Evolutionary conservation across 306 rosid species (phyloP).

Genomic region (Prinsepia uniflora): DNA sequence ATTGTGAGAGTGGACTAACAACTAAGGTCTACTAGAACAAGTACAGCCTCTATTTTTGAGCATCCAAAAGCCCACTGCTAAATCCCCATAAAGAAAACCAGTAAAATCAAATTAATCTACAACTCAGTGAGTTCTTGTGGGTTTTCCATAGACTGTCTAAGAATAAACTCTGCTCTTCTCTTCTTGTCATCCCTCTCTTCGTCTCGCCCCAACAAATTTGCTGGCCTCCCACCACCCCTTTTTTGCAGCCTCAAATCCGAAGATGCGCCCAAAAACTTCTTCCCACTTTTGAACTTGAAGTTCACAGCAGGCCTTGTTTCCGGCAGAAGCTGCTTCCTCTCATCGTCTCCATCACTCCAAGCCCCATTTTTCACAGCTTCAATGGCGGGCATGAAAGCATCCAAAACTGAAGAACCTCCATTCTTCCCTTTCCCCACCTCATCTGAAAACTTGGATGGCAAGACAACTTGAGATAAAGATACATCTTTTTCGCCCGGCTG

Average conservation of each 20-base stretch:
- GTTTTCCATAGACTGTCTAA: conserved; percentile 72
- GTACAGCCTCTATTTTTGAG: conserved; percentile 26
- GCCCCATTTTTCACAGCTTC: conserved; percentile 54
- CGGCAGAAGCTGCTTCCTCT: conserved; percentile 40
- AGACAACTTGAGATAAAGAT: conserved; percentile 40
- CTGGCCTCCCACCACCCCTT: conserved; percentile 47
- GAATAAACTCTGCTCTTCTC: conserved; percentile 84
- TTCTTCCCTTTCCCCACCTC: conserved; percentile 31
- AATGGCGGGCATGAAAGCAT: conserved; percentile 87
- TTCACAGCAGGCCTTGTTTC: conserved; percentile 61
- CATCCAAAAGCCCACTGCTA: conserved; percentile 18
- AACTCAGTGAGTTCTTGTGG: conserved; percentile 80
- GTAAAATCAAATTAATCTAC: conserved; percentile 47
- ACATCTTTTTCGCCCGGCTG: conserved; percentile 38
- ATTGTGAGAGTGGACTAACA: conserved; percentile 37
- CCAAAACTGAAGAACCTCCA: conserved; percentile 49
- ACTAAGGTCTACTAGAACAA: conserved; percentile 37
- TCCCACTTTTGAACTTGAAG: conserved; percentile 65
- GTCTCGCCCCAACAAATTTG: conserved; percentile 47
- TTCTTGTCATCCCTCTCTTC: conserved; percentile 91
- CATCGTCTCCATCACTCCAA: conserved; percentile 54
- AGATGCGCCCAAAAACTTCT: conserved; percentile 71
- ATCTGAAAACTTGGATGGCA: conserved; percentile 33
- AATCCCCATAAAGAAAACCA: conserved; percentile 14
- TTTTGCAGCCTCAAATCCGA: conserved; percentile 61